These are phyloP conservation scores for Dendryphion nanum DNA, from an alignment of 2,329 filamentous ascomycete species.

Conservation along the genomic window DNA sequence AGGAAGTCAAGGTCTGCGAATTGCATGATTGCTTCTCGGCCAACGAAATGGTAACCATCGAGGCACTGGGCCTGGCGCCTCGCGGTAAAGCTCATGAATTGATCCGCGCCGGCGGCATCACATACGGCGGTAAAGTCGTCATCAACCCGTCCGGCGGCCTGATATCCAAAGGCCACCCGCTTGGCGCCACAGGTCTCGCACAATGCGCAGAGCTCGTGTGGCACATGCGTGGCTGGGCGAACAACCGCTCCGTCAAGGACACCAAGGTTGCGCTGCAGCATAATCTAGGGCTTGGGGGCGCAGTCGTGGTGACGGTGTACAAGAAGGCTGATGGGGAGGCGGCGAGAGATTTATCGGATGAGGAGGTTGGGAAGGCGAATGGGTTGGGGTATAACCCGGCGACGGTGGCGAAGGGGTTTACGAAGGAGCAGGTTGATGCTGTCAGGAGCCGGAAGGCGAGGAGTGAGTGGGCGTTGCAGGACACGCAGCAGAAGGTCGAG, in stretches of 20 bases:
- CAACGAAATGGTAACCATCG: conserved; percentile 89
- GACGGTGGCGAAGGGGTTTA: conserved; percentile 85
- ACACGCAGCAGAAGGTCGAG: conserved; percentile 72
- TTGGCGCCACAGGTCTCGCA: conserved; percentile 90
- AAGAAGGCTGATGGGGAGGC: conserved; percentile 73
- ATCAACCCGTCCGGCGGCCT: conserved; percentile 93
- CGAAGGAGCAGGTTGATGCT: conserved; percentile 66
- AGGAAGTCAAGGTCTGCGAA: conserved; percentile 81
- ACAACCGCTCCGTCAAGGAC: conserved; percentile 71
- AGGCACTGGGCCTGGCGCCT: conserved; percentile 75
- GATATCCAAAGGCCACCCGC: conserved; percentile 93
- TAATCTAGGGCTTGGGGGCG: conserved; percentile 88
- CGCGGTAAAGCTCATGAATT: conserved; percentile 88
- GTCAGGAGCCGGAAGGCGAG: conserved; percentile 67
- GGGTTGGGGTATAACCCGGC: conserved; percentile 89
- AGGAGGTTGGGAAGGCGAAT: conserved; percentile 63
- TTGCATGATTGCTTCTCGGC: conserved; percentile 96
- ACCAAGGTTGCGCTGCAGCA: conserved; percentile 82
- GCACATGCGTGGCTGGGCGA: conserved; percentile 95
- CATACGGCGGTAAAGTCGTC: conserved; percentile 78
- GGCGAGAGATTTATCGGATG: conserved; percentile 60
- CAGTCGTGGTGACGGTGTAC: conserved; percentile 87
- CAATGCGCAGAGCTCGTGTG: conserved; percentile 94
- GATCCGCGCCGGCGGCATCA: conserved; percentile 83
- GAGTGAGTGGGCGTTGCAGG: conserved; percentile 73